Evolutionary conservation across 768 basidiomycete species (phyloP).

Genomic region (Trametes coccinea): DNA sequence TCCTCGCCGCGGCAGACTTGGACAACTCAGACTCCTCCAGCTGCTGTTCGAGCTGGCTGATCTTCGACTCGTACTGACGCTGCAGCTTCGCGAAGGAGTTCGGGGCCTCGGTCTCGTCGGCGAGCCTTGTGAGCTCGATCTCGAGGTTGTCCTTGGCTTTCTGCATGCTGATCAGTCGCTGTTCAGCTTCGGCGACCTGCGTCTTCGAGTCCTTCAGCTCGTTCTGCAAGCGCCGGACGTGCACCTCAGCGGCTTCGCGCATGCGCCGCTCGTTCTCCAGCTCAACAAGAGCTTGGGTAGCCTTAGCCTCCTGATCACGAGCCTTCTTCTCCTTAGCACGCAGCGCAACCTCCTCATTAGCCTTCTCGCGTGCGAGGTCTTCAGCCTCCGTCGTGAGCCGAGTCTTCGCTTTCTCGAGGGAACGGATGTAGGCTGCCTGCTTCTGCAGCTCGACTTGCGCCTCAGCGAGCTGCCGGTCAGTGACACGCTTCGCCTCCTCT

Average conservation of each 20-base stretch:
- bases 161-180: constrained; percentile 53
- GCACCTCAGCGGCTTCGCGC: constrained; percentile 65
- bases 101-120: constrained; percentile 55
- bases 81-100: constrained; percentile 59
- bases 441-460: constrained; percentile 78
- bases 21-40: constrained; percentile 57
- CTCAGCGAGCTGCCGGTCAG: constrained; percentile 85
- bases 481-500: constrained; percentile 93
- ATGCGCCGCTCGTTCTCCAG: constrained; percentile 67
- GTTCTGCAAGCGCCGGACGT: constrained; percentile 56
- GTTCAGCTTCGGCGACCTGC: constrained; percentile 56
- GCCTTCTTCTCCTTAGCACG: constrained; percentile 69
- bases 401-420: constrained; percentile 80
- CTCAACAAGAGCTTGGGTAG: constrained; percentile 53
- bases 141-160: constrained; percentile 69
- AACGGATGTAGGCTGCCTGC: constrained; percentile 74
- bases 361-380: constrained; percentile 74
- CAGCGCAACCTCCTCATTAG: constrained; percentile 64
- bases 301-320: constrained; percentile 61
- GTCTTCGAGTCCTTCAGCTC: constrained; percentile 58
- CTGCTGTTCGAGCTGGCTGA: constrained; percentile 61
- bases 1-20: constrained; percentile 49
- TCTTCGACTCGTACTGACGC: constrained; percentile 62
- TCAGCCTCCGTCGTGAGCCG: constrained; percentile 79
- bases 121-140: constrained; percentile 63